A percentile compares a stretch with the other conserved stretches of the same genome.
Evolutionary conservation across 2,329 filamentous ascomycete genomes (phyloP).

Genomic region (Arthrobotrys iridis): DNA sequence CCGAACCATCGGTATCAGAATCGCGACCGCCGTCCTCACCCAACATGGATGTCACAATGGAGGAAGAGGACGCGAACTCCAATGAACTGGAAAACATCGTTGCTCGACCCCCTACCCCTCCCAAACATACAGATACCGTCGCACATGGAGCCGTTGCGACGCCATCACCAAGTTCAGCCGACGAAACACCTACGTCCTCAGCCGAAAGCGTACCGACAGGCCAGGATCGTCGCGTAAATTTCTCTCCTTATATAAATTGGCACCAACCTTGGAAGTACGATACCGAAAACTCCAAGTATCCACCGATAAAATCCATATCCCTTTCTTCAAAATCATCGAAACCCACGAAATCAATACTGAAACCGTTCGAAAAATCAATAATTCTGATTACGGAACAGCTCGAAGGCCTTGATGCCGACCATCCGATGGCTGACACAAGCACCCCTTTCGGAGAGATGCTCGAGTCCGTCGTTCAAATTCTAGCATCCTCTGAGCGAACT

Average conservation of each 20-base stretch:
- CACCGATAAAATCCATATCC: slow-evolving; percentile 23
- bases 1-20: slow-evolving; percentile 5
- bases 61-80: slow-evolving; percentile 51
- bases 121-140: slow-evolving; percentile 61
- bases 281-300: slow-evolving; percentile 51
- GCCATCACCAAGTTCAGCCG: slow-evolving; percentile 48
- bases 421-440: slow-evolving; percentile 59
- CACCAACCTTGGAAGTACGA: slow-evolving; percentile 63
- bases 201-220: slow-evolving; percentile 61
- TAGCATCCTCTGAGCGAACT: slow-evolving; percentile 77
- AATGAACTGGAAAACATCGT: slow-evolving; percentile 67
- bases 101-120: slow-evolving; percentile 74
- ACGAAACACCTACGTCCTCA: slow-evolving; percentile 60
- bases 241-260: slow-evolving; percentile 70
- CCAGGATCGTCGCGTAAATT: slow-evolving; percentile 70
- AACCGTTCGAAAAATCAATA: slow-evolving; percentile 68
- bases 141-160: neutral
- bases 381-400: slow-evolving; percentile 60
- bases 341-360: slow-evolving; percentile 77
- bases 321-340: neutral
- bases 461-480: slow-evolving; percentile 82
- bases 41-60: slow-evolving; percentile 41
- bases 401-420: slow-evolving; percentile 64
- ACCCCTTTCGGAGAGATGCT: slow-evolving; percentile 80
- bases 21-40: slow-evolving; percentile 1